A percentile compares a stretch with the other conserved stretches of the same genome.
Conservation (phyloP, 306 rosid species). For the Cicer cuneatum region DNA sequence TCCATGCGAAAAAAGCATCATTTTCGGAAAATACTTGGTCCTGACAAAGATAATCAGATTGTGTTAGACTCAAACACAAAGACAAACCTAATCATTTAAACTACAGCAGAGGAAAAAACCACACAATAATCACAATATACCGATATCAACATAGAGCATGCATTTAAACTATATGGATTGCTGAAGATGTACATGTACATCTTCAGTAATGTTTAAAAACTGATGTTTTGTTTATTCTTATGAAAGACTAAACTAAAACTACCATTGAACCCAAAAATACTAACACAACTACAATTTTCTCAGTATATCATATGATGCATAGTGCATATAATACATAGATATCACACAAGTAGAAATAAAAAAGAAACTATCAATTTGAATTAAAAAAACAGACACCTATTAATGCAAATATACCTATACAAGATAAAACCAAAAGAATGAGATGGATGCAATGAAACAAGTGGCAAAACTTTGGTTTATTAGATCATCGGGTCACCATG, state of each 20-base stretch:
- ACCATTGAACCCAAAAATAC: not conserved
- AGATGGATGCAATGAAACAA: not conserved
- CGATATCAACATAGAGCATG: conserved; percentile 22
- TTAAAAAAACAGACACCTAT: conserved; percentile 6
- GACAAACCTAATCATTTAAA: conserved; percentile 24
- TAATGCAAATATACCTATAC: conserved; percentile 32
- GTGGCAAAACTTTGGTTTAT: not conserved
- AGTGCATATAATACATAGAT: not conserved
- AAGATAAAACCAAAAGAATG: conserved; percentile 26
- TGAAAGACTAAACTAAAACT: not conserved
- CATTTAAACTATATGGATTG: conserved; percentile 30
- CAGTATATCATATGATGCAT: conserved; percentile 15
- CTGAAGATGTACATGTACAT: conserved; percentile 5
- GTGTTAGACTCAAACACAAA: conserved; percentile 43
- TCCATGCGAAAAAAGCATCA: conserved; percentile 98
- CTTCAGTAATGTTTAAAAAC: not conserved
- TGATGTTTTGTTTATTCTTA: not conserved
- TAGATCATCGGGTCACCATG: conserved; percentile 27
- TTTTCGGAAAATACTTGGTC: conserved; percentile 89
- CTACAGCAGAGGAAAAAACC: conserved; percentile 1
- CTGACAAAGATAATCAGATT: conserved; percentile 59
- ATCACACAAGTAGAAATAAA: not conserved
- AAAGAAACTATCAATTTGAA: conserved; percentile 18
- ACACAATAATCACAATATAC: not conserved
- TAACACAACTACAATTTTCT: conserved; percentile 19